Percentiles rank a stretch among this genome's conserved stretches.
Evolutionary conservation across 306 rosid genomes (phyloP).

Genomic region (Gillenia trifoliata): DNA sequence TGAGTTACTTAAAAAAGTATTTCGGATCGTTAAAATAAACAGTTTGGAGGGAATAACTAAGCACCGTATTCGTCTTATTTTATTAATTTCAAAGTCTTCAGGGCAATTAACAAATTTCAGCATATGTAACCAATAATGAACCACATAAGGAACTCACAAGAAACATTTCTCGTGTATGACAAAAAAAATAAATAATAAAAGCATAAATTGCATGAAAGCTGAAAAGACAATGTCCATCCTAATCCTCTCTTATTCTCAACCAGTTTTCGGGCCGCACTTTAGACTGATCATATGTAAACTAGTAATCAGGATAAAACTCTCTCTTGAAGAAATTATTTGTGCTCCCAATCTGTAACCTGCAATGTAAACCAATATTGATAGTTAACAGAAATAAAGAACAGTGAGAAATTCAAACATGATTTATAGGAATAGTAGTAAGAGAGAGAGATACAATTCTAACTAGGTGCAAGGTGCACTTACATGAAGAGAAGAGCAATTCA

Average conservation of each 20-base stretch:
- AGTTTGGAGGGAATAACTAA: no score
- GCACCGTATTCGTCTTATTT: no score
- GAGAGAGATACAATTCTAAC: not conserved
- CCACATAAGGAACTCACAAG: not conserved
- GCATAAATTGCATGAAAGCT: not conserved
- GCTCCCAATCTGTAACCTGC: slow-evolving; percentile 4
- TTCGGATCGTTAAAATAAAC: no score
- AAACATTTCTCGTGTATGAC: not conserved
- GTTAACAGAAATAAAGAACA: not conserved
- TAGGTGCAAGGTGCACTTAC: slow-evolving; percentile 5
- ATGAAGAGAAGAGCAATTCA: not conserved
- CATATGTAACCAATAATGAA: not conserved
- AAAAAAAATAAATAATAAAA: not conserved
- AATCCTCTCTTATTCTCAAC: not conserved
- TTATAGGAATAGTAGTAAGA: not conserved
- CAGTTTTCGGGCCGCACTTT: not conserved
- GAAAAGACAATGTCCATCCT: not conserved
- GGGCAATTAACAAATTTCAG: not conserved
- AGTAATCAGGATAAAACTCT: not conserved
- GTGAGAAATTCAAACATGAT: not conserved
- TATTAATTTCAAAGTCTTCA: not conserved
- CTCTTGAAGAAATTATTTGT: slow-evolving; percentile 10
- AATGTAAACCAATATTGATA: not conserved
- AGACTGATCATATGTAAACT: not conserved
- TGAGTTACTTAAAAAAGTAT: no score